Percentiles rank a stretch among this genome's conserved stretches.
phyloP scores from a whole-genome alignment of 352 stramenopile species.

The Elongisporangium anandrum region DNA sequence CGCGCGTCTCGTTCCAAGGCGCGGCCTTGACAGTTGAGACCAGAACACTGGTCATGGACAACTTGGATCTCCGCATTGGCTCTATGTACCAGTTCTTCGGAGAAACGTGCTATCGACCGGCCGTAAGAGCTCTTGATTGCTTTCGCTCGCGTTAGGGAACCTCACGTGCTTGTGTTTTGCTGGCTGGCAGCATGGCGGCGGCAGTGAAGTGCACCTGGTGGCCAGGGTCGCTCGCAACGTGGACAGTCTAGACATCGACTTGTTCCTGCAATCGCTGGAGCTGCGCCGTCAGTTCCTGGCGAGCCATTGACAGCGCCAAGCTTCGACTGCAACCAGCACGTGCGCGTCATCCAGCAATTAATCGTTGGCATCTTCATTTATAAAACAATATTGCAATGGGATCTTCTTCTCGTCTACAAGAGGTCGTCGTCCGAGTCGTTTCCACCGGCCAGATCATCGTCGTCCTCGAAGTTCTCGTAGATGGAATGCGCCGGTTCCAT shows the following conservation, averaged over 20 bases:
- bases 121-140: neutral
- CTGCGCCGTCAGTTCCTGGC: conserved; percentile 73
- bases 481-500: conserved; percentile 33
- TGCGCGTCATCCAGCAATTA: neutral
- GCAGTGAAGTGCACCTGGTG: conserved; percentile 50
- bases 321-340: neutral
- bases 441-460: conserved; percentile 25
- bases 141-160: neutral
- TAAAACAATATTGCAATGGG: neutral
- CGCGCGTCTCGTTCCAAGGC: conserved; percentile 61
- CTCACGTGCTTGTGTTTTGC: neutral
- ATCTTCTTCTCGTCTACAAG: conserved; percentile 27
- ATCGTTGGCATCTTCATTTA: neutral
- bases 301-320: neutral
- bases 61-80: conserved; percentile 52
- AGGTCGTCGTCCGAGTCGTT: conserved; percentile 67
- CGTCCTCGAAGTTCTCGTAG: conserved; percentile 69
- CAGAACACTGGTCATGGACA: conserved; percentile 35
- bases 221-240: conserved; percentile 73
- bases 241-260: conserved; percentile 72
- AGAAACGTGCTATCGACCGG: conserved; percentile 42
- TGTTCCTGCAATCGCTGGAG: conserved; percentile 70
- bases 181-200: conserved; percentile 7
- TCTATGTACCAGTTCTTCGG: conserved; percentile 85
- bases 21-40: conserved; percentile 66